A percentile compares a stretch with the other conserved stretches of the same genome.
Evolutionary conservation across 805 yeast species (phyloP).

Genomic region (Lipomyces mesembrius): DNA sequence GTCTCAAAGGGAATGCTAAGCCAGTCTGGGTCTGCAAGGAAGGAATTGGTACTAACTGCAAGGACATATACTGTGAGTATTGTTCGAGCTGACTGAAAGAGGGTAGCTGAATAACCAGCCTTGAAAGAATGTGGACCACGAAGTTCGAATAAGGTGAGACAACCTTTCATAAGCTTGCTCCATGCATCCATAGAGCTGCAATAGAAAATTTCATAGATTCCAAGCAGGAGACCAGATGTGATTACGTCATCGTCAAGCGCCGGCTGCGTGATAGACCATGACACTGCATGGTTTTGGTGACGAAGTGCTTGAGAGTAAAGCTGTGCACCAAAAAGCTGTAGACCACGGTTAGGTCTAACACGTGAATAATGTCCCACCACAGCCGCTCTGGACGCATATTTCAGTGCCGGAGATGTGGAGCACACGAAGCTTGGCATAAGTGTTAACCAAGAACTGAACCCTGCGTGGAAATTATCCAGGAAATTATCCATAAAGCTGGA

Average conservation of each 20-base stretch:
- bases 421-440: neutral
- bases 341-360: neutral
- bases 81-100: slow-evolving; percentile 5
- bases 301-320: neutral
- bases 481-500: neutral
- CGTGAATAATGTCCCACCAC: neutral
- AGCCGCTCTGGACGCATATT: neutral
- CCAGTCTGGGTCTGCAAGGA: slow-evolving; percentile 15
- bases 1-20: slow-evolving; percentile 6
- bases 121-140: slow-evolving; percentile 10
- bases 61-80: neutral
- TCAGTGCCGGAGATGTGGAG: neutral
- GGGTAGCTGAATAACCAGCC: neutral
- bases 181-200: neutral
- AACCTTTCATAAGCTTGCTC: slow-evolving; percentile 7
- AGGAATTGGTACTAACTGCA: neutral
- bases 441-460: neutral
- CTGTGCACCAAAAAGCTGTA: neutral
- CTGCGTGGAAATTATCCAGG: neutral
- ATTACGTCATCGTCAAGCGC: neutral
- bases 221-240: neutral
- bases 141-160: neutral
- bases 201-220: slow-evolving; percentile 3
- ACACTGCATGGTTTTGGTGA: neutral
- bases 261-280: neutral